These are phyloP conservation scores for Picocystis sp. DNA, from an alignment of 163 green algal species.

Conservation along the genomic window DNA sequence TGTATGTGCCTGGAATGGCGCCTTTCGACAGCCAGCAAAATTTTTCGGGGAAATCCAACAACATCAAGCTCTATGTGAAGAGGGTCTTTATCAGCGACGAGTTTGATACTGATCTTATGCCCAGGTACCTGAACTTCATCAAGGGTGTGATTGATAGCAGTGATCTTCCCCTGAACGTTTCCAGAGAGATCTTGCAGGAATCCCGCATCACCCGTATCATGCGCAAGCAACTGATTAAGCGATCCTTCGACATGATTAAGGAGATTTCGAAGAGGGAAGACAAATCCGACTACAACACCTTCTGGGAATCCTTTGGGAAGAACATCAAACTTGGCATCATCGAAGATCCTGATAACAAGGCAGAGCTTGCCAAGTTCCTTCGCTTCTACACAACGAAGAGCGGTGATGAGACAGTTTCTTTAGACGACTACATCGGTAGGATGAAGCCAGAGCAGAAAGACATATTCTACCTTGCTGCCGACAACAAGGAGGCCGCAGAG, in stretches of 20 bases:
- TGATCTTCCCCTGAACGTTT: conserved; percentile 96
- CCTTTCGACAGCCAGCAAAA: conserved; percentile 57
- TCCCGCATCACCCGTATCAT: conserved; percentile 78
- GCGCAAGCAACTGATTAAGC: conserved; percentile 69
- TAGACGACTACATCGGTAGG: conserved; percentile 57
- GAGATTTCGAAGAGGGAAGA: conserved; percentile 58
- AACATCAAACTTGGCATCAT: conserved; percentile 76
- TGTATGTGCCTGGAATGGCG: conserved; percentile 84
- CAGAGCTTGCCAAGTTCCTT: conserved; percentile 59
- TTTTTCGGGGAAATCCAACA: conserved; percentile 20
- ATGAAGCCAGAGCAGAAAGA: conserved; percentile 78
- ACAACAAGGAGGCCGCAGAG: conserved; percentile 52
- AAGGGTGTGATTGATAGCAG: conserved; percentile 88
- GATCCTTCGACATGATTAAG: conserved; percentile 80
- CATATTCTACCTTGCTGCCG: conserved; percentile 92
- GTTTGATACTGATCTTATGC: conserved; percentile 92
- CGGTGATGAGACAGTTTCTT: conserved; percentile 33
- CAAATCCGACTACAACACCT: conserved; percentile 68
- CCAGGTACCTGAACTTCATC: conserved; percentile 72
- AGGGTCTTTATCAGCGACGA: conserved; percentile 95
- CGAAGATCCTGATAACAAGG: conserved; percentile 72
- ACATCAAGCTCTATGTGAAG: conserved; percentile 88
- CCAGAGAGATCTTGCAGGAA: conserved; percentile 93
- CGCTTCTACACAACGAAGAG: conserved; percentile 48
- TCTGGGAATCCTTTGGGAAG: conserved; percentile 83